Conservation (phyloP, 2,329 filamentous ascomycete species). For the Alternaria gaisen region DNA sequence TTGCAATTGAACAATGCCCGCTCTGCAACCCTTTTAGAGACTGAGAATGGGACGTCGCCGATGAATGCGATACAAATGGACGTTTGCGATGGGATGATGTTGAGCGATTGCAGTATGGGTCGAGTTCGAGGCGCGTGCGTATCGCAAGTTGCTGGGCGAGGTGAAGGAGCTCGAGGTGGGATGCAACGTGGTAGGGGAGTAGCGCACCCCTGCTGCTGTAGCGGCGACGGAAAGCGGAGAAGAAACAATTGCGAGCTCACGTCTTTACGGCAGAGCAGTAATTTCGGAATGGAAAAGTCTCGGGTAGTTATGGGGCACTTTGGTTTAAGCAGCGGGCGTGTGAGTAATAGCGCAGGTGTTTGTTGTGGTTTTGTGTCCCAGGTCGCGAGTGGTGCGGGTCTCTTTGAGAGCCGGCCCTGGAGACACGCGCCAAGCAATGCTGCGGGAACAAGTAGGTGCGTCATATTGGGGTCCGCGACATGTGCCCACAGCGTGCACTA, state of each 20-base stretch:
- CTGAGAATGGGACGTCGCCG: conserved; percentile 21
- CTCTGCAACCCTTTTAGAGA: conserved; percentile 21
- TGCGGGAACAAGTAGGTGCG: conserved; percentile 20
- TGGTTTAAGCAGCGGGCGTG: conserved; percentile 14
- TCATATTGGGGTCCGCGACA: conserved; percentile 20
- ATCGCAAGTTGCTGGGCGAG: conserved; percentile 15
- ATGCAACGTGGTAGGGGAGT: conserved; percentile 36
- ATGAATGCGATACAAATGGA: conserved; percentile 15
- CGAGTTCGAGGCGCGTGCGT: conserved; percentile 7
- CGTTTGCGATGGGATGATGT: not conserved
- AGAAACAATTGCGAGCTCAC: conserved; percentile 26
- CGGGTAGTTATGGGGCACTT: conserved; percentile 8
- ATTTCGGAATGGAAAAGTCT: conserved; percentile 9
- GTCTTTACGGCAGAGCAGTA: conserved; percentile 15
- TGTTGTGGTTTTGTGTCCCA: conserved; percentile 32
- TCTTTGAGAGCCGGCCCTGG: conserved; percentile 13
- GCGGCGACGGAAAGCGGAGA: conserved; percentile 42
- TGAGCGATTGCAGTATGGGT: conserved; percentile 2
- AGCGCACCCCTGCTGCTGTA: conserved; percentile 35
- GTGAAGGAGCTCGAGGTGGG: conserved; percentile 31
- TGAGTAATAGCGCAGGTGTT: conserved; percentile 29
- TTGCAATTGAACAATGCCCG: conserved; percentile 23
- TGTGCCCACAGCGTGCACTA: conserved; percentile 11
- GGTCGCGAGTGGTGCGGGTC: conserved; percentile 21
- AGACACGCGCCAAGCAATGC: conserved; percentile 9